These are phyloP conservation scores for Ophiostoma quercus DNA, from an alignment of 2,329 filamentous ascomycete species.

Conservation along the genomic window DNA sequence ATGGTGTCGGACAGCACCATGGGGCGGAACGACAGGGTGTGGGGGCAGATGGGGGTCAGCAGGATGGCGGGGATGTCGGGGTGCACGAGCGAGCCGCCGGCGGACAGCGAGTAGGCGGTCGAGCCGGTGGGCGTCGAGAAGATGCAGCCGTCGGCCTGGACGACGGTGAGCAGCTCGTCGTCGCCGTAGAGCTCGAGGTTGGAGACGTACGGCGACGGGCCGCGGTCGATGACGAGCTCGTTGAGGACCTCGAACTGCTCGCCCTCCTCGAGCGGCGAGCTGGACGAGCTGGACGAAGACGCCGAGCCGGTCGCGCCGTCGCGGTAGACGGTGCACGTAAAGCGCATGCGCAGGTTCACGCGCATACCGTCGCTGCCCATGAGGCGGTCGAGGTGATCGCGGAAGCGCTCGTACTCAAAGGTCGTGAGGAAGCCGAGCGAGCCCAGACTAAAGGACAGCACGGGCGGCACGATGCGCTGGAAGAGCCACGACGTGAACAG, in stretches of 20 bases:
- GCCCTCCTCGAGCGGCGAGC: constrained; percentile 64
- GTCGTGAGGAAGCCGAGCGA: constrained; percentile 84
- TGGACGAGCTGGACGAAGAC: constrained; percentile 32
- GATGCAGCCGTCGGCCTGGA: constrained; percentile 96
- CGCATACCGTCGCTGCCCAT: constrained; percentile 97
- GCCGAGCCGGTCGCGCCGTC: constrained; percentile 44
- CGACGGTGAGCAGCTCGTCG: constrained; percentile 87
- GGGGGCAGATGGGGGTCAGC: constrained; percentile 93
- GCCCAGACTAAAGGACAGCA: constrained; percentile 77
- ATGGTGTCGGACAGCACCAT: constrained; percentile 97
- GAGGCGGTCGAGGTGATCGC: constrained; percentile 75
- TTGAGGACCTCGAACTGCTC: constrained; percentile 98
- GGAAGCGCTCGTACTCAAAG: constrained; percentile 83
- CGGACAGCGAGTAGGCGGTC: constrained; percentile 93
- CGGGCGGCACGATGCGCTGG: constrained; percentile 78
- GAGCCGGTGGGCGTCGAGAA: constrained; percentile 89
- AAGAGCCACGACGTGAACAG: constrained; percentile 90
- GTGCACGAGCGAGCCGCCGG: constrained; percentile 90
- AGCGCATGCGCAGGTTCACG: constrained; percentile 96
- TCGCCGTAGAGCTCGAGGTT: constrained; percentile 95
- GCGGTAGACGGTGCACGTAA: constrained; percentile 95
- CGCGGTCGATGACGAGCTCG: constrained; percentile 95
- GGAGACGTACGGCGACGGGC: constrained; percentile 93
- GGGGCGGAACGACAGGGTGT: constrained; percentile 92
- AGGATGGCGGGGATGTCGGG: constrained; percentile 96